Evolutionary conservation across 139 green algal genomes (phyloP).

Genomic region (Micractinium conductrix): DNA sequence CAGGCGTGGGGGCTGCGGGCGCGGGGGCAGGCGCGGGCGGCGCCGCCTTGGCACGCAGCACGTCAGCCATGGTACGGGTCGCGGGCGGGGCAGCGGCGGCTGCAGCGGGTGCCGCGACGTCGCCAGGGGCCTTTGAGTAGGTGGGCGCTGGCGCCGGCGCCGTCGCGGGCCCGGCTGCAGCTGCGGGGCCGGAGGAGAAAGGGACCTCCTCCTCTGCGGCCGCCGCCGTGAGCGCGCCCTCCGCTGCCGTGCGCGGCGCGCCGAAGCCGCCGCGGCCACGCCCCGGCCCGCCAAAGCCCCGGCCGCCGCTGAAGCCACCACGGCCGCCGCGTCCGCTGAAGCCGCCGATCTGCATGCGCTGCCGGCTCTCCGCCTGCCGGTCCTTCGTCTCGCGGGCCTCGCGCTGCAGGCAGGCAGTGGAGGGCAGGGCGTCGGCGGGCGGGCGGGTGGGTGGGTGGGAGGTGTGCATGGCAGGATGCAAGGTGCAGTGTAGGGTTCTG

Average conservation of each 20-base stretch:
- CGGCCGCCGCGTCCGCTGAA: constrained; percentile 27
- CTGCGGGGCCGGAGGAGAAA: constrained; percentile 8
- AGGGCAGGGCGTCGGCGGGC: neutral
- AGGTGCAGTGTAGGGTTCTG: neutral
- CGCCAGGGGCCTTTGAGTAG: constrained; percentile 32
- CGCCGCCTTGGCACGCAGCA: constrained; percentile 46
- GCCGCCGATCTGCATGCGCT: constrained; percentile 18
- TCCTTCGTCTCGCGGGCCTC: constrained; percentile 3
- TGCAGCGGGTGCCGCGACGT: constrained; percentile 2
- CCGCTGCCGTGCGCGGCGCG: constrained; percentile 14
- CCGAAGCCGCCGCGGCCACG: neutral
- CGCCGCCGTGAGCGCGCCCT: neutral
- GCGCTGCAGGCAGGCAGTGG: neutral
- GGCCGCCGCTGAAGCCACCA: neutral
- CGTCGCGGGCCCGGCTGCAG: constrained; percentile 21
- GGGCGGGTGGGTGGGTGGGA: neutral
- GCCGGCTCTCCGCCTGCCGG: neutral
- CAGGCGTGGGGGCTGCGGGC: constrained; percentile 18
- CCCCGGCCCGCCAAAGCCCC: constrained; percentile 15
- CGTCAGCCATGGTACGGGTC: constrained; percentile 45
- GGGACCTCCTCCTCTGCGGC: constrained; percentile 33
- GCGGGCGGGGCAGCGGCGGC: constrained; percentile 1
- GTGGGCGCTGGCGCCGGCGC: constrained; percentile 15
- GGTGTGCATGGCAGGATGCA: neutral
- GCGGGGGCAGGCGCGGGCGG: constrained; percentile 8